phyloP scores from a whole-genome alignment of 805 yeast species.

The Wickerhamiella brachini region DNA sequence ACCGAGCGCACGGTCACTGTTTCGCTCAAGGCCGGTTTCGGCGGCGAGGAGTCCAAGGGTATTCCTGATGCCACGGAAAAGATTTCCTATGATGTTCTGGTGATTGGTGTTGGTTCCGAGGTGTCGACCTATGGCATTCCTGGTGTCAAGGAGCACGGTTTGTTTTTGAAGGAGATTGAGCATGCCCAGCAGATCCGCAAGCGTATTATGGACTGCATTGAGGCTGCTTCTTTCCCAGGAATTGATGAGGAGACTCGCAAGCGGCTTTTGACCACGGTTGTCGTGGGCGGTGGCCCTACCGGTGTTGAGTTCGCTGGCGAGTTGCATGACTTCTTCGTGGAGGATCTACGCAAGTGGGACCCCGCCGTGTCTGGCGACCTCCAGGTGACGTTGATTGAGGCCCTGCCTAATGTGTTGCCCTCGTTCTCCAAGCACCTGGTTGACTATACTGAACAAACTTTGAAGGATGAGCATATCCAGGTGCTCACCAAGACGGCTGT shows the following conservation, averaged over 20 bases:
- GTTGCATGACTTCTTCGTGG: slow-evolving; percentile 83
- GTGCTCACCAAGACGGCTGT: slow-evolving; percentile 79
- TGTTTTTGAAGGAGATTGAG: slow-evolving; percentile 77
- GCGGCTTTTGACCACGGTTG: slow-evolving; percentile 74
- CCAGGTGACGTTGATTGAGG: slow-evolving; percentile 77
- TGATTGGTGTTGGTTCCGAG: slow-evolving; percentile 89
- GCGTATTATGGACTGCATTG: slow-evolving; percentile 74
- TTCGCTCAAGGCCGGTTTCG: slow-evolving; percentile 23
- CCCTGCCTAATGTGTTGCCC: slow-evolving; percentile 72
- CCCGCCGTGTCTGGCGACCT: slow-evolving; percentile 75
- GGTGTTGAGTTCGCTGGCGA: slow-evolving; percentile 98
- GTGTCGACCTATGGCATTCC: slow-evolving; percentile 92
- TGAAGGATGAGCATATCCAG: slow-evolving; percentile 53
- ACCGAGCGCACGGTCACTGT: slow-evolving; percentile 48
- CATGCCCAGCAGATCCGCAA: slow-evolving; percentile 77
- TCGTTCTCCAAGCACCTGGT: slow-evolving; percentile 31
- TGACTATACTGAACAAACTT: slow-evolving; percentile 65
- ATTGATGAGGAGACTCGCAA: slow-evolving; percentile 60
- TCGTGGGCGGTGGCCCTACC: slow-evolving; percentile 98
- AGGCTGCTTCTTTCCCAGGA: slow-evolving; percentile 70
- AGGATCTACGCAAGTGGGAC: slow-evolving; percentile 79
- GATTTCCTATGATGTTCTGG: slow-evolving; percentile 68
- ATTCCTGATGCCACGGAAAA: slow-evolving; percentile 31
- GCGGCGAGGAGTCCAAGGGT: slow-evolving; percentile 21
- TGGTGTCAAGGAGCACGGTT: slow-evolving; percentile 76